These are phyloP conservation scores for Epichloe glyceriae DNA, from an alignment of 2,329 filamentous ascomycete genomes.

Conservation along the genomic window DNA sequence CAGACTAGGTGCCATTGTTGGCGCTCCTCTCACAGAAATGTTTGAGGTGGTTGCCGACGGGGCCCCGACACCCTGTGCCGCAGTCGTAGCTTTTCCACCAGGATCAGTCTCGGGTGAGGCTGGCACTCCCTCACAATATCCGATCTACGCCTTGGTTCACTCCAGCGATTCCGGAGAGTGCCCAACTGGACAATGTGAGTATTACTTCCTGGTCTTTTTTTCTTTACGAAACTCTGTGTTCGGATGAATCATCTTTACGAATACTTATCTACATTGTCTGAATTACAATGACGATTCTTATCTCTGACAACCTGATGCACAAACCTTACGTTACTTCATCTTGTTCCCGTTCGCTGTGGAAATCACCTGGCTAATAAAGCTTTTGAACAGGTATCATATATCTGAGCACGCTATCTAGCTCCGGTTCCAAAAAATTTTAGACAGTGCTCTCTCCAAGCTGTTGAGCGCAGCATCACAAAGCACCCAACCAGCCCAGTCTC, in stretches of 20 bases:
- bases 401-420: conserved; percentile 23
- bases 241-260: conserved; percentile 72
- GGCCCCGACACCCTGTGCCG: conserved; percentile 60
- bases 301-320: conserved; percentile 82
- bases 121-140: conserved; percentile 25
- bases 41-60: conserved; percentile 65
- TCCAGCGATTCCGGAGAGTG: conserved; percentile 91
- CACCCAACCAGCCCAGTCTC: conserved; percentile 17
- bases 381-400: conserved; percentile 20
- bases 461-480: conserved; percentile 18
- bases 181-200: conserved; percentile 80
- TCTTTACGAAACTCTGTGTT: conserved; percentile 27
- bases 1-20: conserved; percentile 56
- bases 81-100: conserved; percentile 53
- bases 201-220: conserved; percentile 8
- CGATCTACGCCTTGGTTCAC: conserved; percentile 55
- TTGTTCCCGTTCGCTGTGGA: background rate
- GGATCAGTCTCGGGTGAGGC: conserved; percentile 27
- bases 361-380: conserved; percentile 19
- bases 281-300: conserved; percentile 72
- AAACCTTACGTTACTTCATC: conserved; percentile 8
- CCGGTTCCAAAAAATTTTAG: conserved; percentile 24
- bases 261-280: conserved; percentile 99
- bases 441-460: conserved; percentile 29
- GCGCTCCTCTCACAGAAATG: conserved; percentile 48